phyloP scores from a whole-genome alignment of 1,139 yeast species.

The Saccharomycopsis hybrid region DNA sequence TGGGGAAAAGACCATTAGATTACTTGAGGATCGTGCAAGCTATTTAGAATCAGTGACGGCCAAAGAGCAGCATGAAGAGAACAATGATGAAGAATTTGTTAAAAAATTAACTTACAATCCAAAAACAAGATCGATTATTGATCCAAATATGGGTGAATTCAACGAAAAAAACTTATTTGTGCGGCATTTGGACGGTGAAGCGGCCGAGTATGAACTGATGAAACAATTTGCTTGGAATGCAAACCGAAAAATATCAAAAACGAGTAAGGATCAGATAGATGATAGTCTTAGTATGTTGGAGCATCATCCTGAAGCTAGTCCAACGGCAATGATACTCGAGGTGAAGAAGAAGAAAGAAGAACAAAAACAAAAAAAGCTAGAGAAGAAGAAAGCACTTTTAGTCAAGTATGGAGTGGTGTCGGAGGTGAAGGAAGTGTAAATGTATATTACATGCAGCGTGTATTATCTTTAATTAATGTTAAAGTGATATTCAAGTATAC shows the following conservation, averaged over 20 bases:
- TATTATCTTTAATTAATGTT: no score
- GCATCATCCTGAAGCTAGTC: conserved; percentile 49
- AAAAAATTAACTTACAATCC: conserved; percentile 42
- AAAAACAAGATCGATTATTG: conserved; percentile 45
- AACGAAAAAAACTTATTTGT: conserved; percentile 51
- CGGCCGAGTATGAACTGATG: conserved; percentile 39
- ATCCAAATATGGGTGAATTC: conserved; percentile 40
- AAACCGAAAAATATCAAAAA: conserved; percentile 21
- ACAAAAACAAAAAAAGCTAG: conserved; percentile 28
- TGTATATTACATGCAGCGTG: neutral
- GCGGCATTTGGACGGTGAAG: conserved; percentile 45
- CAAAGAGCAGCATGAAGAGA: conserved; percentile 19
- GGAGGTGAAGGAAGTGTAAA: no score
- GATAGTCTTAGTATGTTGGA: conserved; percentile 25
- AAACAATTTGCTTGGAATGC: conserved; percentile 48
- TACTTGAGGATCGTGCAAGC: conserved; percentile 36
- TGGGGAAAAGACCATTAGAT: conserved; percentile 29
- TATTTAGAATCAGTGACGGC: conserved; percentile 31
- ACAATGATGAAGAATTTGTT: conserved; percentile 22
- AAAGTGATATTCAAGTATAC: no score
- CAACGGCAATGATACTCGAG: conserved; percentile 48
- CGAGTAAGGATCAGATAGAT: conserved; percentile 14
- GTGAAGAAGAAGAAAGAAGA: conserved; percentile 36
- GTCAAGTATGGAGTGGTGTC: conserved; percentile 42
- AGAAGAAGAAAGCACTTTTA: conserved; percentile 32